phyloP scores from a whole-genome alignment of 176 grass and related monocot species.

The Zoysia japonica region DNA sequence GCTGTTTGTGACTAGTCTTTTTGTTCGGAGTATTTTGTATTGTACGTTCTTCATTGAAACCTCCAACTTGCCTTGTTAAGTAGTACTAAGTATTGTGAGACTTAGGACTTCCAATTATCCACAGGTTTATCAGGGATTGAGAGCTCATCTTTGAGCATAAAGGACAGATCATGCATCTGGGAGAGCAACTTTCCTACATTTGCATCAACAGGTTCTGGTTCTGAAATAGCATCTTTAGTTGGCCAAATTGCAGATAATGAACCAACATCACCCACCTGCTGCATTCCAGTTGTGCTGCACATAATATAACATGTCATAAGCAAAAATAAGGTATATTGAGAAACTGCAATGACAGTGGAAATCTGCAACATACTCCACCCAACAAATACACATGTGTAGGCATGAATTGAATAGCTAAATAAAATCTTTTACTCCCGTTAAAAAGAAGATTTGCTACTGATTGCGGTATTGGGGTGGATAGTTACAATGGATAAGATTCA shows the following conservation, averaged over 20 bases:
- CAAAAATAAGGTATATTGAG: background rate
- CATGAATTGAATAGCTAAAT: background rate
- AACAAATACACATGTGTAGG: constrained; percentile 18
- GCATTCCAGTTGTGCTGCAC: constrained; percentile 48
- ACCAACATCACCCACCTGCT: constrained; percentile 40
- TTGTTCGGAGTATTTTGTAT: background rate
- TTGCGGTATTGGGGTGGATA: background rate
- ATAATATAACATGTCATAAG: constrained; percentile 27
- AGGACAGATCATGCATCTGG: constrained; percentile 72
- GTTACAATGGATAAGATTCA: background rate
- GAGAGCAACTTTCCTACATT: constrained; percentile 57
- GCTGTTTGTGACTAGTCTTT: background rate
- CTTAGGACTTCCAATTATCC: constrained; percentile 40
- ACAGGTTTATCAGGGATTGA: constrained; percentile 58
- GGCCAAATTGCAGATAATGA: constrained; percentile 41
- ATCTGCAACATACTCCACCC: constrained; percentile 11
- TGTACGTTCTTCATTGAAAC: background rate
- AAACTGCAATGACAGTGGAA: background rate
- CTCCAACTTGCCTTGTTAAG: constrained; percentile 6
- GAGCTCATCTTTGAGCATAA: constrained; percentile 72
- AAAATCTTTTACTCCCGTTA: background rate
- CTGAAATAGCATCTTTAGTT: constrained; percentile 38
- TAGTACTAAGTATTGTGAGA: background rate
- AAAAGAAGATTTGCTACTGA: background rate
- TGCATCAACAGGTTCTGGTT: constrained; percentile 37